A percentile compares a stretch with the other conserved stretches of the same genome.
Evolutionary conservation across 768 basidiomycete species (phyloP).

Genomic region (Phlebiopsis gigantea): DNA sequence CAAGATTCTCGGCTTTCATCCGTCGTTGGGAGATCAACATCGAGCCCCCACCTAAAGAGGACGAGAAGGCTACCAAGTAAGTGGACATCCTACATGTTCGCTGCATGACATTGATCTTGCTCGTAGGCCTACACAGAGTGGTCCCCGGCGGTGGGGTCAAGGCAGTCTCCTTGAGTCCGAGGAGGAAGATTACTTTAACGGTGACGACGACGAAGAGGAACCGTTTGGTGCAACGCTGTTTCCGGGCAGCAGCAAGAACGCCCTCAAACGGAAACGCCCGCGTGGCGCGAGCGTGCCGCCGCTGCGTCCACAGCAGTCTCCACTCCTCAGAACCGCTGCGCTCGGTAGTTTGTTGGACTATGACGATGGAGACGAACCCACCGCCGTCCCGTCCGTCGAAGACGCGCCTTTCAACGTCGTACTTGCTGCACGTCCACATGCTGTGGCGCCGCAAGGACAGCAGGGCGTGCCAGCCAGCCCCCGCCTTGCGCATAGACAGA

Average conservation of each 20-base stretch:
- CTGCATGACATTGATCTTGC: neutral
- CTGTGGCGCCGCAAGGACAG: constrained; percentile 1
- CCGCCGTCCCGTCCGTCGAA: constrained; percentile 9
- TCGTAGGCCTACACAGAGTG: constrained; percentile 11
- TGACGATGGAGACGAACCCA: constrained; percentile 59
- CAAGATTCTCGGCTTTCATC: constrained; percentile 68
- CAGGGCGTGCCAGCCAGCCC: constrained; percentile 19
- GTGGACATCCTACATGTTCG: neutral
- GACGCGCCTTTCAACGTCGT: neutral
- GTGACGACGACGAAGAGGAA: constrained; percentile 60
- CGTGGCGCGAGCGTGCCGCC: constrained; percentile 16
- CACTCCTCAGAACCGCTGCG: constrained; percentile 43
- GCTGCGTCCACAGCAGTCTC: constrained; percentile 16
- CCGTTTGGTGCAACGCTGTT: constrained; percentile 11
- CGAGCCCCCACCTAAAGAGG: constrained; percentile 61
- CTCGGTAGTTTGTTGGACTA: constrained; percentile 71
- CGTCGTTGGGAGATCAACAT: constrained; percentile 90
- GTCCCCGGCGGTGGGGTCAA: constrained; percentile 26
- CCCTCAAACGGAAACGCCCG: constrained; percentile 53
- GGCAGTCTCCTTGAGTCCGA: constrained; percentile 59
- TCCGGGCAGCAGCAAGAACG: constrained; percentile 25
- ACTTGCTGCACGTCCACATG: neutral
- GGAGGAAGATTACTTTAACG: constrained; percentile 94
- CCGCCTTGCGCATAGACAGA: constrained; percentile 36
- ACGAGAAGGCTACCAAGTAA: constrained; percentile 32